Evolutionary conservation across 345 rosid species (phyloP), one percentile per base, ranked within the genome.

Genomic region (Salix koriyanagi): DNA sequence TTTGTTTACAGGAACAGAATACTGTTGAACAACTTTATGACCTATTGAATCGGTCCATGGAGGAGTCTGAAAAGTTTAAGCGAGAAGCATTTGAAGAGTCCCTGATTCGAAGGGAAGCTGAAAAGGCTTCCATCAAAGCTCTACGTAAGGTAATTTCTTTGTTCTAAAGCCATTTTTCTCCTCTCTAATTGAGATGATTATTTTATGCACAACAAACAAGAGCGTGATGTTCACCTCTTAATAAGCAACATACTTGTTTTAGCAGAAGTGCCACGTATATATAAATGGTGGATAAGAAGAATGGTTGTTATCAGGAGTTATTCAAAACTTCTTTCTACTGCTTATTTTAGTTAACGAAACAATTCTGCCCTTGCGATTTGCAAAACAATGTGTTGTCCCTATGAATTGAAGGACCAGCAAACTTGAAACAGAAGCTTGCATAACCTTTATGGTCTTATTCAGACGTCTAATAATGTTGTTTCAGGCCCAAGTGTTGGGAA

Each of bases 41-140:
- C 81, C 93, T 88, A 79, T 84, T 91, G 77, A 70, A 80, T 61
- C 86, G 78, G 83, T 88, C 87, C 66, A 84, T 86, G 79, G 75
- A 69, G 46, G 96, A 93, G 77, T 90, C 91, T 80, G 89, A 70
- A 67, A 91, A 82, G 81, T 87, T 87, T 69, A 88, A 83, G 82
- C 83, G 68, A 78, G 91, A 86, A 77, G 95, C 93, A 70, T 73
- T 83, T 77, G 85, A 82, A 73, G 97, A 89, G 89, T 88, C 87
- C 77, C 28, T 76, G 39, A 85, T 86, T 85, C 90, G 90, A 70
- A 83, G 79, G 69, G 86, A 89, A 86, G 90, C 96, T 71, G 96
- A 95, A 80, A 89, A 80, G 62, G 91, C 82, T 44, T 91, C 92
- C 73, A 77, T 88, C 70, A 94, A 89, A 73, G 89, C 94, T 60